phyloP scores from a whole-genome alignment of 352 stramenopile species.

The Pythium phragmiticola region DNA sequence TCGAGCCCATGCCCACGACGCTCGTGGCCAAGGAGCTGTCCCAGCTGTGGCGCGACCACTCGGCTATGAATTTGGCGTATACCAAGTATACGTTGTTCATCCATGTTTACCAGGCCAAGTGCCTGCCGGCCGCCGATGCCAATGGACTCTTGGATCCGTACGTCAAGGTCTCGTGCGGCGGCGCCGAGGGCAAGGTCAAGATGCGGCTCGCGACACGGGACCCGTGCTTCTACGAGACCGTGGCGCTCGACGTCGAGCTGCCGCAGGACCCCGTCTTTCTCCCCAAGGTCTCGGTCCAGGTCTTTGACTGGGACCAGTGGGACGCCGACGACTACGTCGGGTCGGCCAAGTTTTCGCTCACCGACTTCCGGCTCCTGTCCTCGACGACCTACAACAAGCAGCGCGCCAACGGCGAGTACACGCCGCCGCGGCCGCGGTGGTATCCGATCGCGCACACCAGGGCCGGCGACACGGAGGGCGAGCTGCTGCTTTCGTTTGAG shows the following conservation, averaged over 20 bases:
- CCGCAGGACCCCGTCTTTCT: slow-evolving; percentile 62
- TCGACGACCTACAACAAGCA: slow-evolving; percentile 59
- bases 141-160: slow-evolving; percentile 82
- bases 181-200: slow-evolving; percentile 61
- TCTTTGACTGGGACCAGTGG: slow-evolving; percentile 78
- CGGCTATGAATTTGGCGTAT: slow-evolving; percentile 54
- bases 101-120: slow-evolving; percentile 80
- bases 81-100: slow-evolving; percentile 81
- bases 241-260: slow-evolving; percentile 72
- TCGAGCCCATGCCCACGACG: slow-evolving; percentile 45
- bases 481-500: slow-evolving; percentile 78
- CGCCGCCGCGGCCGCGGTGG: slow-evolving; percentile 63
- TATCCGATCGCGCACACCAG: slow-evolving; percentile 62
- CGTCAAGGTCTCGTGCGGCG: slow-evolving; percentile 81
- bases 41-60: slow-evolving; percentile 56
- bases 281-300: slow-evolving; percentile 70
- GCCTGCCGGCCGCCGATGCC: slow-evolving; percentile 65
- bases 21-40: slow-evolving; percentile 35
- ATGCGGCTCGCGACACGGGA: slow-evolving; percentile 67
- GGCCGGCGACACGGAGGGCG: slow-evolving; percentile 64
- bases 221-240: slow-evolving; percentile 85
- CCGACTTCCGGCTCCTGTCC: slow-evolving; percentile 55
- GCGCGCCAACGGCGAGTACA: slow-evolving; percentile 48
- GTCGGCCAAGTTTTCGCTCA: slow-evolving; percentile 52
- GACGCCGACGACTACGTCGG: slow-evolving; percentile 75